Evolutionary conservation across 805 yeast species (phyloP), one percentile per base, ranked within the genome.

Genomic region (Candida arabinofermentans): DNA sequence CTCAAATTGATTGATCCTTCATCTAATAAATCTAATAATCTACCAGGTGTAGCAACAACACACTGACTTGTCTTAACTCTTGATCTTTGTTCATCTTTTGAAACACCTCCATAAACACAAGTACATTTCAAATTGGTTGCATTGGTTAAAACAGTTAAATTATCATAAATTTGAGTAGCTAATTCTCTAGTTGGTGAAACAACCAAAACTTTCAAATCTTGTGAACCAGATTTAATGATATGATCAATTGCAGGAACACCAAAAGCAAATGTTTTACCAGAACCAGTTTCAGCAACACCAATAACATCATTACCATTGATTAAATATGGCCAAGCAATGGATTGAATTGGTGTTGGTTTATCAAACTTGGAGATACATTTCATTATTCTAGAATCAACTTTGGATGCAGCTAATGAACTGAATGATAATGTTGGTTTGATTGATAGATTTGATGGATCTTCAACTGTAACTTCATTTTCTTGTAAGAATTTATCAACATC

Each of bases 271-370:
- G 99, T 91, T 65, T 91, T 91, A 58, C 99, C 99, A 1, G 96
- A 87, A 29, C 99, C 99, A 3, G 99, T 91, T 67, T 91, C 97
- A 12, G 99, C 99, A 50, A 91, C 96, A 63, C 98, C 99, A 51
- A 91, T 78, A 21, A 90, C 95, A 61, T 91, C 99, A 44, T 82
- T 75, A 14, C 85, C 84, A 17, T 77, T 67, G 38, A 89, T 67
- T 40, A 91, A 67, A 58, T 79, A 88, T 50, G 99, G 98, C 98
- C 98, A 93, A 8, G 97, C 77, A 34, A 80, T 87, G 24, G 96
- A 77, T 70, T 91, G 99, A 54, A 91, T 91, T 27, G 98, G 98
- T 6, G 98, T 90, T 41, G 99, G 99, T 54, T 79, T 82, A 13
- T 87, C 83, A 69, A 86, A 93, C 54, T 81, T 78, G 30, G 78